These are phyloP conservation scores for Pilaira anomala DNA, from an alignment of 192 early-diverging fungal species.

Conservation along the genomic window DNA sequence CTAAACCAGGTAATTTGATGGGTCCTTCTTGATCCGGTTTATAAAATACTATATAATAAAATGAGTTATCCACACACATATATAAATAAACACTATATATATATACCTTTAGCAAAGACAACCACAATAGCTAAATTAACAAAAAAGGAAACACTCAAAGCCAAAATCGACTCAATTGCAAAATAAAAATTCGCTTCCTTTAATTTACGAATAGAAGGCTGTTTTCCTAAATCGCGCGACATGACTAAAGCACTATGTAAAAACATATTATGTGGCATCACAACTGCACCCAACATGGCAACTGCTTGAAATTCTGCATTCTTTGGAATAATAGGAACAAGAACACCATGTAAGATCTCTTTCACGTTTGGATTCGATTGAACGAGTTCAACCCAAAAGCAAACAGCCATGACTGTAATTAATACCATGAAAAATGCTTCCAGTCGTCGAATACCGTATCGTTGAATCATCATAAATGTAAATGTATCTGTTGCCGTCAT, in stretches of 20 bases:
- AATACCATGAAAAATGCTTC: slow-evolving; percentile 73
- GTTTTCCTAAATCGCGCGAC: slow-evolving; percentile 36
- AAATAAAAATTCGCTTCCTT: slow-evolving; percentile 73
- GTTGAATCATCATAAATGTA: slow-evolving; percentile 66
- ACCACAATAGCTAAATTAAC: slow-evolving; percentile 69
- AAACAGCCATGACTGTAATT: slow-evolving; percentile 67
- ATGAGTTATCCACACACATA: neutral
- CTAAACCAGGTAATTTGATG: slow-evolving; percentile 50
- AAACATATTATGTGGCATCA: slow-evolving; percentile 92
- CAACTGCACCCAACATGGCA: slow-evolving; percentile 63
- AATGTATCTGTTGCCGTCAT: slow-evolving; percentile 77
- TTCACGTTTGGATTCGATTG: slow-evolving; percentile 47
- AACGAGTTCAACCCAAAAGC: slow-evolving; percentile 71
- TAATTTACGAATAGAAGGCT: slow-evolving; percentile 35
- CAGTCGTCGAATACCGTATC: slow-evolving; percentile 61
- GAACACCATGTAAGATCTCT: slow-evolving; percentile 50
- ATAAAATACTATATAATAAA: slow-evolving; percentile 30
- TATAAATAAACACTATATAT: neutral
- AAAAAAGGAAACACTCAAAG: slow-evolving; percentile 58
- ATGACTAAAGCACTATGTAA: slow-evolving; percentile 78
- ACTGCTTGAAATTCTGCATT: slow-evolving; percentile 62
- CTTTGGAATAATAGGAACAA: slow-evolving; percentile 52
- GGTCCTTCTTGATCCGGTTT: slow-evolving; percentile 14
- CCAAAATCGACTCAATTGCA: slow-evolving; percentile 55
- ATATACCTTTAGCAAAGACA: slow-evolving; percentile 55